A percentile compares a stretch with the other conserved stretches of the same genome.
These are phyloP conservation scores for Komagataella pseudopastoris DNA, from an alignment of 805 yeast species.

Conservation along the genomic window DNA sequence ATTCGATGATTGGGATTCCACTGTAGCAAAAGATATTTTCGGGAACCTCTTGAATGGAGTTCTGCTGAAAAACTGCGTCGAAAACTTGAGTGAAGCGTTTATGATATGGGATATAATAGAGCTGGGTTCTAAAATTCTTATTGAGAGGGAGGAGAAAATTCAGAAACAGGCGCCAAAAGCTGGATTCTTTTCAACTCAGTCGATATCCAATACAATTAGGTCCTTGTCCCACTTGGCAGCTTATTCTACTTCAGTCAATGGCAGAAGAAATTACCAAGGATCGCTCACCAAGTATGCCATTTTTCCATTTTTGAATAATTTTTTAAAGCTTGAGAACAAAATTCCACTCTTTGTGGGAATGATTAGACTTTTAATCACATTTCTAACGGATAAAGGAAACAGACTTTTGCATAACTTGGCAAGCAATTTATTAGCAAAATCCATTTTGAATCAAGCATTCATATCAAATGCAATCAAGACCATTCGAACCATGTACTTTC, in stretches of 20 bases:
- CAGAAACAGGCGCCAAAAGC: background rate
- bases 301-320: conserved; percentile 6
- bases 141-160: background rate
- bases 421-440: conserved; percentile 11
- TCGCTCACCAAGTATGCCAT: conserved; percentile 4
- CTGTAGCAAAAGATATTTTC: conserved; percentile 23
- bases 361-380: conserved; percentile 3
- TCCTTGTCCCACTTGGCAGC: conserved; percentile 13
- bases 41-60: conserved; percentile 27
- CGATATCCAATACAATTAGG: conserved; percentile 6
- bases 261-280: conserved; percentile 2
- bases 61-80: conserved; percentile 24
- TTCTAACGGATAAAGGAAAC: conserved; percentile 7
- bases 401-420: conserved; percentile 13
- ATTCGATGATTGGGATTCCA: conserved; percentile 23
- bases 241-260: conserved; percentile 14
- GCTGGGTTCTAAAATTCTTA: conserved; percentile 5
- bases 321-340: conserved; percentile 6
- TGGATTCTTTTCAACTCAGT: conserved; percentile 4
- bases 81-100: conserved; percentile 36
- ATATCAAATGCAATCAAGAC: conserved; percentile 5
- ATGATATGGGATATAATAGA: conserved; percentile 30
- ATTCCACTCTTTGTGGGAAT: conserved; percentile 8
- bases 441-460: conserved; percentile 8
- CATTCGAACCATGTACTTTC: conserved; percentile 15